These are phyloP conservation scores for Solanum okadae DNA, from an alignment of 257 asterid species.

Conservation along the genomic window DNA sequence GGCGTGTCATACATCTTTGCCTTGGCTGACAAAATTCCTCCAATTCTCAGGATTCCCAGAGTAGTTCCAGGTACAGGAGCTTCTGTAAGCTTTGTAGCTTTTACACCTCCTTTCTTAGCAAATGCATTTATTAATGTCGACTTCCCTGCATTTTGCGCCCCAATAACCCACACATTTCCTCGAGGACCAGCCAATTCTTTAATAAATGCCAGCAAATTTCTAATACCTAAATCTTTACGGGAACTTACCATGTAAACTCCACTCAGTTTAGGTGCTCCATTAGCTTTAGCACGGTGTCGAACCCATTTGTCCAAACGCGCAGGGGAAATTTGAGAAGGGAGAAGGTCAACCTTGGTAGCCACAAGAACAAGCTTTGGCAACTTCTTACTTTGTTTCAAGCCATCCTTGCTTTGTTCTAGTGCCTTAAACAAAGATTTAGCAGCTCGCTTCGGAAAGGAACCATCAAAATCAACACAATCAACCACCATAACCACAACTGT, in stretches of 20 bases:
- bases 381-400: constrained; percentile 40
- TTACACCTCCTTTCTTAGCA: constrained; percentile 69
- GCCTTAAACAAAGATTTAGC: constrained; percentile 74
- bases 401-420: constrained; percentile 38
- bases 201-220: constrained; percentile 62
- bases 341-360: constrained; percentile 93
- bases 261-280: constrained; percentile 82
- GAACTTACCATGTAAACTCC: constrained; percentile 88
- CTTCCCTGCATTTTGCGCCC: constrained; percentile 95
- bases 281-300: constrained; percentile 76
- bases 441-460: constrained; percentile 89
- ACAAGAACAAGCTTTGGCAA: constrained; percentile 91
- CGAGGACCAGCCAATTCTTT: constrained; percentile 87
- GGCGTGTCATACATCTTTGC: constrained; percentile 99
- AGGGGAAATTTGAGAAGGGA: constrained; percentile 89
- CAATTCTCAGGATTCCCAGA: constrained; percentile 83
- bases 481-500: constrained; percentile 91
- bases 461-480: constrained; percentile 90
- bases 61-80: constrained; percentile 96
- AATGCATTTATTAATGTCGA: constrained; percentile 87
- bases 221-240: constrained; percentile 82
- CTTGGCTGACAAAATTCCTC: constrained; percentile 85
- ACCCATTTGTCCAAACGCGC: constrained; percentile 85
- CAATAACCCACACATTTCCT: constrained; percentile 94
- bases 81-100: constrained; percentile 75